A percentile compares a stretch with the other conserved stretches of the same genome.
Conservation (phyloP, 2,329 filamentous ascomycete species). For the Bertia moriformis region DNA sequence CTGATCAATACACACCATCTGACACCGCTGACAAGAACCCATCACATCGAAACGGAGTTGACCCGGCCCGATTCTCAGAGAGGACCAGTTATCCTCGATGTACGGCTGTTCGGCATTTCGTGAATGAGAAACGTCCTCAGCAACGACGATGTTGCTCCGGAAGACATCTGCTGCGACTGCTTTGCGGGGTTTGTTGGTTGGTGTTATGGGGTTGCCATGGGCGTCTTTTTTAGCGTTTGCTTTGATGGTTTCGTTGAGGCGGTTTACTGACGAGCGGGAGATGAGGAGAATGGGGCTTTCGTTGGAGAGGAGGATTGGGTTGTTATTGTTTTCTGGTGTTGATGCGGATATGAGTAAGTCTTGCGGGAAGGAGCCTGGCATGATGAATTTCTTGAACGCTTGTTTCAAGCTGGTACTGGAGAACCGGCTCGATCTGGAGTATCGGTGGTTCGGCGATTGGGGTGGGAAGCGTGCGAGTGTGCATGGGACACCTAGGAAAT, state of each 20-base stretch:
- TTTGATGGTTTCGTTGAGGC: constrained; percentile 60
- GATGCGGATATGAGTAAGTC: constrained; percentile 34
- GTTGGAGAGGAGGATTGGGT: constrained; percentile 67
- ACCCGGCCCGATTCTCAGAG: constrained; percentile 42
- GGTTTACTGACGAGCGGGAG: constrained; percentile 64
- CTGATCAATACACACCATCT: constrained; percentile 94
- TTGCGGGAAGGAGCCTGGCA: constrained; percentile 12
- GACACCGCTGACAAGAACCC: constrained; percentile 74
- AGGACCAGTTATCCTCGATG: constrained; percentile 66
- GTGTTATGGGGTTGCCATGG: not conserved
- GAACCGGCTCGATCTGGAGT: constrained; percentile 59
- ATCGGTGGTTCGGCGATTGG: constrained; percentile 46
- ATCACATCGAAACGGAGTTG: constrained; percentile 53
- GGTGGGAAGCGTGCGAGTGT: constrained; percentile 71
- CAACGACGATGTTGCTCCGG: constrained; percentile 74
- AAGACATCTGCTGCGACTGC: constrained; percentile 63
- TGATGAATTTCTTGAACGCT: constrained; percentile 6
- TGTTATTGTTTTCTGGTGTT: constrained; percentile 26
- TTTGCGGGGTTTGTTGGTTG: constrained; percentile 21
- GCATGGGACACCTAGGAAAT: constrained; percentile 63
- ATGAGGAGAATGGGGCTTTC: constrained; percentile 86
- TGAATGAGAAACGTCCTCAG: constrained; percentile 8
- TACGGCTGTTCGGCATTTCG: constrained; percentile 37
- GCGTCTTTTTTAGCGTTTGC: constrained; percentile 26
- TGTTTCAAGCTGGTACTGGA: constrained; percentile 18